Percentiles rank a stretch among this genome's conserved stretches.
Conservation (phyloP, 1,284 basidiomycete species). For the Hymenochaete sp. region DNA sequence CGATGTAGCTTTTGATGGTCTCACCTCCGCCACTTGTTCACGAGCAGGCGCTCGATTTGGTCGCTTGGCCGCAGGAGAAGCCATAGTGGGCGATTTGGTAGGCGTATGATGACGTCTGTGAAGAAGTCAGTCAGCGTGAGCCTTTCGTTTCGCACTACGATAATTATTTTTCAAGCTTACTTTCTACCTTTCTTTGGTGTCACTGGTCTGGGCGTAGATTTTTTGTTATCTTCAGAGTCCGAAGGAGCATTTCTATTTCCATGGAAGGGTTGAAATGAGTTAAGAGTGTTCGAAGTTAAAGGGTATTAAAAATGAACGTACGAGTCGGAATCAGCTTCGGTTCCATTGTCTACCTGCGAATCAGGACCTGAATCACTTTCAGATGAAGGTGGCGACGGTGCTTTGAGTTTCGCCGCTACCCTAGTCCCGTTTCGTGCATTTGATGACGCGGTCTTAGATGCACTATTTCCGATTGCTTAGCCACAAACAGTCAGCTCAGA, state of each 20-base stretch:
- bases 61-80: conserved; percentile 16
- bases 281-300: background rate
- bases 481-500: too few relatives aligned
- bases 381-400: too few relatives aligned
- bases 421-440: too few relatives aligned
- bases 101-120: conserved; percentile 15
- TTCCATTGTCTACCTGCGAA: too few relatives aligned
- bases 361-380: too few relatives aligned
- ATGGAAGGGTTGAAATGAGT: too few relatives aligned
- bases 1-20: too few relatives aligned
- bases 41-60: too few relatives aligned
- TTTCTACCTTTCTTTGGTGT: conserved; percentile 8
- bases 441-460: too few relatives aligned
- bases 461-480: too few relatives aligned
- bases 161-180: conserved; percentile 2
- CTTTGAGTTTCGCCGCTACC: too few relatives aligned
- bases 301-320: background rate
- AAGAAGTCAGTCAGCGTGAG: background rate
- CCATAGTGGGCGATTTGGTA: conserved; percentile 14
- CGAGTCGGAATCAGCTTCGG: conserved; percentile 4
- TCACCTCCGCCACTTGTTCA: too few relatives aligned
- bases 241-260: background rate
- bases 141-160: background rate
- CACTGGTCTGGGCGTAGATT: conserved; percentile 2
- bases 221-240: conserved; percentile 7